phyloP scores from a whole-genome alignment of 352 stramenopile species.

The Pythium angustatum region DNA sequence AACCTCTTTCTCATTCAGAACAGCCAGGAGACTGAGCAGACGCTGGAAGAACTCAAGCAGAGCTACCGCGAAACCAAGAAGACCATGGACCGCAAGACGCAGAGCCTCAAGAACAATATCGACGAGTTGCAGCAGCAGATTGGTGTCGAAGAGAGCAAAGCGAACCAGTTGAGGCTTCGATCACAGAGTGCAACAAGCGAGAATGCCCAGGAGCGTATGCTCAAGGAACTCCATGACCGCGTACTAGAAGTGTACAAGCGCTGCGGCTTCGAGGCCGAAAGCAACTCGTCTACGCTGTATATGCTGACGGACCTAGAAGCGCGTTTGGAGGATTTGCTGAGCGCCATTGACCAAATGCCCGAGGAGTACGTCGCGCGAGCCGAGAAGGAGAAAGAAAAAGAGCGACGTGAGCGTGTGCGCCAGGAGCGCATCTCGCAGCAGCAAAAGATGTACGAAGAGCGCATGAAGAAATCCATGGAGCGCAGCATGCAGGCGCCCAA shows the following conservation, averaged over 20 bases:
- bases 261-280: conserved; percentile 92
- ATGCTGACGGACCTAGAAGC: conserved; percentile 94
- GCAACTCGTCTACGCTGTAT: conserved; percentile 91
- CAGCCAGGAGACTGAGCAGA: conserved; percentile 94
- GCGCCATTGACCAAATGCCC: conserved; percentile 91
- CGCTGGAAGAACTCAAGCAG: conserved; percentile 93
- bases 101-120: conserved; percentile 87
- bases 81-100: conserved; percentile 87
- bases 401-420: conserved; percentile 89
- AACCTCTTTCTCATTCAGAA: conserved; percentile 97
- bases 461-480: conserved; percentile 94
- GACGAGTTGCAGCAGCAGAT: conserved; percentile 91
- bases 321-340: conserved; percentile 90
- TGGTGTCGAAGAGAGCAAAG: conserved; percentile 79
- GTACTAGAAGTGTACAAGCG: conserved; percentile 90
- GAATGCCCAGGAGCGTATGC: conserved; percentile 87
- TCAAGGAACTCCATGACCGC: conserved; percentile 89
- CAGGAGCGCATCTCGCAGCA: conserved; percentile 92
- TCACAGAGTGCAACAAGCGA: conserved; percentile 74
- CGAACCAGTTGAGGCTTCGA: conserved; percentile 65
- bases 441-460: conserved; percentile 92
- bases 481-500: conserved; percentile 92
- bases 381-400: conserved; percentile 95
- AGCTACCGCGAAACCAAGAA: conserved; percentile 90
- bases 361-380: conserved; percentile 93